Conservation (phyloP, 345 rosid species). For the Gossypium rotundifolium region DNA sequence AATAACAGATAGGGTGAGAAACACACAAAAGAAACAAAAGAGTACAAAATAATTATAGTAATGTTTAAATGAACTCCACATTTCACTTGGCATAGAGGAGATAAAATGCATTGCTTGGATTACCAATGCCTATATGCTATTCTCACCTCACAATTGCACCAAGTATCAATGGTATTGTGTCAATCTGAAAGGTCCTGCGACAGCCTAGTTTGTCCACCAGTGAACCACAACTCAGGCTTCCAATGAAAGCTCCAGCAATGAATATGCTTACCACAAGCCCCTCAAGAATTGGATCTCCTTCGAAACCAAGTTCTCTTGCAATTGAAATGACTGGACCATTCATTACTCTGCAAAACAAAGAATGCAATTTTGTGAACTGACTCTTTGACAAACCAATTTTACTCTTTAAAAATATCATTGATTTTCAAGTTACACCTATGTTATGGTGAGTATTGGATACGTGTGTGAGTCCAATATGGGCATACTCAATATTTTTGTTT, state of each 20-base stretch:
- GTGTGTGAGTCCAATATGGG: no score
- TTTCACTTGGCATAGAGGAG: background rate
- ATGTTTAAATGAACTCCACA: background rate
- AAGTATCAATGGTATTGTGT: conserved; percentile 45
- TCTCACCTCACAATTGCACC: conserved; percentile 64
- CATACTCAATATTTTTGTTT: no score
- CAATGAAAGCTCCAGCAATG: conserved; percentile 73
- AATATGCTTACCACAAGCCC: conserved; percentile 84
- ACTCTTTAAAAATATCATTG: background rate
- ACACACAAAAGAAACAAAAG: background rate
- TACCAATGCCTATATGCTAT: background rate
- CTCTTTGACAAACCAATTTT: background rate
- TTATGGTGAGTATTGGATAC: no score
- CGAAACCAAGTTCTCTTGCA: conserved; percentile 68
- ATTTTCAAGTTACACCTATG: background rate
- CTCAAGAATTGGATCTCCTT: conserved; percentile 59
- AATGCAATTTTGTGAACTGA: background rate
- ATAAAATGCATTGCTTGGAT: background rate
- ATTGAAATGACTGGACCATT: conserved; percentile 73
- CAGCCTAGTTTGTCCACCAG: conserved; percentile 61
- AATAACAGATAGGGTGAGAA: background rate
- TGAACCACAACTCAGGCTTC: conserved; percentile 56
- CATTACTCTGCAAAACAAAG: conserved; percentile 52
- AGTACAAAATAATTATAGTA: background rate
- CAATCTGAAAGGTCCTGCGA: conserved; percentile 64